A percentile compares a stretch with the other conserved stretches of the same genome.
Evolutionary conservation across 345 rosid species (phyloP).

Genomic region (Noccaea bulbosa): DNA sequence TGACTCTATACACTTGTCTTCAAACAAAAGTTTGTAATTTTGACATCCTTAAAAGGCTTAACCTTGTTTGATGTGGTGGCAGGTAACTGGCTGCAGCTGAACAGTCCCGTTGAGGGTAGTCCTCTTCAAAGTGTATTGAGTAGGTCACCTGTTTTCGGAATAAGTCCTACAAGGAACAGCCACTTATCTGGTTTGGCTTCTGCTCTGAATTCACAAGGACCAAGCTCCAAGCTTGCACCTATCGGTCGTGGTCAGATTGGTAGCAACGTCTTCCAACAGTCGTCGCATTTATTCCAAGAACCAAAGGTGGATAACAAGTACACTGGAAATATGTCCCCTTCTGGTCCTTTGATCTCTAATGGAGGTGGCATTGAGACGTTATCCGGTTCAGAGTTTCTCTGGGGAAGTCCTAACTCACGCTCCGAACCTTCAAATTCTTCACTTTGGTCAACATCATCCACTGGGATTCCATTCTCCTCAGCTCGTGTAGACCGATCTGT

Average conservation of each 20-base stretch:
- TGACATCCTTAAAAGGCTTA: conserved; percentile 25
- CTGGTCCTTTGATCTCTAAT: conserved; percentile 56
- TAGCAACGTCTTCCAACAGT: conserved; percentile 49
- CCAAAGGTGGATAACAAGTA: conserved; percentile 53
- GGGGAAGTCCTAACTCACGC: conserved; percentile 82
- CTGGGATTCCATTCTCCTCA: conserved; percentile 63
- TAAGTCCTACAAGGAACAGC: conserved; percentile 55
- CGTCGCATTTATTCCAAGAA: conserved; percentile 62
- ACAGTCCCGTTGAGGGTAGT: conserved; percentile 66
- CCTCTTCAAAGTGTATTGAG: conserved; percentile 54
- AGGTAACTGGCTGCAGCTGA: conserved; percentile 72
- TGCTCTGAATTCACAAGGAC: conserved; percentile 55
- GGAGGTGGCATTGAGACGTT: conserved; percentile 61
- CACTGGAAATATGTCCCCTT: conserved; percentile 51
- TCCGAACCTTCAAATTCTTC: conserved; percentile 60
- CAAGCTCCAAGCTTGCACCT: conserved; percentile 64
- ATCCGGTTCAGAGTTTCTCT: conserved; percentile 88
- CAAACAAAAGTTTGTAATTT: conserved; percentile 4
- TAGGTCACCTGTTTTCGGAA: conserved; percentile 56
- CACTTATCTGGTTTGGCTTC: conserved; percentile 71
- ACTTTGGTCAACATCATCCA: conserved; percentile 67
- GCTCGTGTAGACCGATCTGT: conserved; percentile 54
- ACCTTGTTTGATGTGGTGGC: conserved; percentile 25
- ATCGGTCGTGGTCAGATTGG: conserved; percentile 53
- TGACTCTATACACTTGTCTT: conserved; percentile 6